phyloP scores from a whole-genome alignment of 768 basidiomycete genomes.

The Amanita fuliginea region DNA sequence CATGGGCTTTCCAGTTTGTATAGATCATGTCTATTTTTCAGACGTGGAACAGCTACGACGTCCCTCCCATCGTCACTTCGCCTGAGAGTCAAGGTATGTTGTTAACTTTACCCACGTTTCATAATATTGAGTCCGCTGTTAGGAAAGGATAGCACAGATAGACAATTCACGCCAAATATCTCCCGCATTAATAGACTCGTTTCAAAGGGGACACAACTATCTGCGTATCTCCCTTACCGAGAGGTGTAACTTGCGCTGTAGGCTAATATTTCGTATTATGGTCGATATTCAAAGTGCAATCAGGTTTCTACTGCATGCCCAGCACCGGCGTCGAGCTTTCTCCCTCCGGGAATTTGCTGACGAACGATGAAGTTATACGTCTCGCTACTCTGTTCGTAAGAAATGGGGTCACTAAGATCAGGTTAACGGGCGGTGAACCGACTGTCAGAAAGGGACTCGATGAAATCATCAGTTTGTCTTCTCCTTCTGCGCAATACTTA shows the following conservation, averaged over 20 bases:
- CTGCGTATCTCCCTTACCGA: slow-evolving; percentile 85
- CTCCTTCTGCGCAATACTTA: background rate
- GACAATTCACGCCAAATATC: slow-evolving; percentile 39
- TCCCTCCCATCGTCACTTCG: background rate
- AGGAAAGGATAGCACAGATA: slow-evolving; percentile 48
- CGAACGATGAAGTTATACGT: slow-evolving; percentile 65
- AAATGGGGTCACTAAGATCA: slow-evolving; percentile 78
- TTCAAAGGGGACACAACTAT: slow-evolving; percentile 66
- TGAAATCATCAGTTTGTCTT: slow-evolving; percentile 49
- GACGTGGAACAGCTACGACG: background rate
- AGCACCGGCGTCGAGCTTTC: slow-evolving; percentile 68
- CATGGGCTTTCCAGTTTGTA: background rate
- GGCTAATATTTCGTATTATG: slow-evolving; percentile 7
- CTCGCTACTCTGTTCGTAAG: slow-evolving; percentile 69
- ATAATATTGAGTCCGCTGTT: background rate
- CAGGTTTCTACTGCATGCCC: slow-evolving; percentile 92
- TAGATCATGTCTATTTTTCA: background rate
- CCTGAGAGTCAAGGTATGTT: background rate
- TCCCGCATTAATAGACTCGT: slow-evolving; percentile 53
- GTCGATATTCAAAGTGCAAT: slow-evolving; percentile 6
- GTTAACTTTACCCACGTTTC: background rate
- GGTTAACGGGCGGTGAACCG: slow-evolving; percentile 84
- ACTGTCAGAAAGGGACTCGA: slow-evolving; percentile 68
- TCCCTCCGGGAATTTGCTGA: slow-evolving; percentile 56
- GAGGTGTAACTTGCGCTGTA: slow-evolving; percentile 80